Evolutionary conservation across 2,329 filamentous ascomycete species (phyloP).

Genomic region (Talaromyces sp.): DNA sequence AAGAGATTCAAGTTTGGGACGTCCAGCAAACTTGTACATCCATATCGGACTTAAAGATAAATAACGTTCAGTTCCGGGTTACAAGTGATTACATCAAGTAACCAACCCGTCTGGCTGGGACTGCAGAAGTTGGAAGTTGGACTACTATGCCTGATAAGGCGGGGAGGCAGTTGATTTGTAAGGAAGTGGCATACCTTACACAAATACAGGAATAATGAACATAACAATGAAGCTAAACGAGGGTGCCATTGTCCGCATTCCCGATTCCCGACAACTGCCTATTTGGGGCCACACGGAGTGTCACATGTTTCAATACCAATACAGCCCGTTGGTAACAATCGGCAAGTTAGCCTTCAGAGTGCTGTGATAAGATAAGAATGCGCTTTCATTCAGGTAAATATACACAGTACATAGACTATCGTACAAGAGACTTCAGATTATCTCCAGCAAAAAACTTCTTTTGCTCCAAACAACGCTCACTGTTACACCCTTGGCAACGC

Average conservation of each 20-base stretch:
- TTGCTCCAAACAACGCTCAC: conserved; percentile 74
- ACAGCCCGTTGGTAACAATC: not conserved
- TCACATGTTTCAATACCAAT: conserved; percentile 4
- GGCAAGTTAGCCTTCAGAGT: not conserved
- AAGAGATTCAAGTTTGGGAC: not conserved
- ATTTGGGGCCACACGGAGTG: not conserved
- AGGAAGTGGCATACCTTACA: not conserved
- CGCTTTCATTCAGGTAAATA: not conserved
- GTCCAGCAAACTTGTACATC: not conserved
- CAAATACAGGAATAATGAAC: not conserved
- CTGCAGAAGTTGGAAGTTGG: not conserved
- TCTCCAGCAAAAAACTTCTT: conserved; percentile 62
- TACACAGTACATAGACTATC: conserved; percentile 21
- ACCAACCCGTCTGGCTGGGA: not conserved
- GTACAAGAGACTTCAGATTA: conserved; percentile 33
- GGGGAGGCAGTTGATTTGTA: not conserved
- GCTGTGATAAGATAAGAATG: not conserved
- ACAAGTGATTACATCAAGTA: not conserved
- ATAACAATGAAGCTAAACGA: not conserved
- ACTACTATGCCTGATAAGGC: not conserved
- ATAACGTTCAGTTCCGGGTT: not conserved
- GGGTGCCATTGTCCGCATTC: not conserved
- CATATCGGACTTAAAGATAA: conserved; percentile 5
- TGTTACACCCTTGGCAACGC: conserved; percentile 90
- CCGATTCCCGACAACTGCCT: conserved; percentile 1